Evolutionary conservation across 495 filamentous ascomycete species (phyloP).

Genomic region (Podospora pseudoanserina): DNA sequence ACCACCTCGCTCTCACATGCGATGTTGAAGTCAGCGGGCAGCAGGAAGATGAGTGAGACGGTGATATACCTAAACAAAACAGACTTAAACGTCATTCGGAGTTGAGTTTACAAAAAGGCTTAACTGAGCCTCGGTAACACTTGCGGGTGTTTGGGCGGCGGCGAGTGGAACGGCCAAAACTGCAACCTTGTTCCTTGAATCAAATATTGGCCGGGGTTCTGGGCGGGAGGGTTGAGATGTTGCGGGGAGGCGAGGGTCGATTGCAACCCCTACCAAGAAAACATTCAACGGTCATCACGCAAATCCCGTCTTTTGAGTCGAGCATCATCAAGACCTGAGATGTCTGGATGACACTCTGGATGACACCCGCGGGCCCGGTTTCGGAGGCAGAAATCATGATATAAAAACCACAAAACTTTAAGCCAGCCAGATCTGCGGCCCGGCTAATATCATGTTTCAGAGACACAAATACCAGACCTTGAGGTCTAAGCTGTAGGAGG

Average conservation of each 20-base stretch:
- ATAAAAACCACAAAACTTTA: background rate
- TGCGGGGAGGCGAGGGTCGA: background rate
- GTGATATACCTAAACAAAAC: background rate
- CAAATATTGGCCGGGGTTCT: constrained; percentile 5
- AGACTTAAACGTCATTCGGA: background rate
- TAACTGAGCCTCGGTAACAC: constrained; percentile 7
- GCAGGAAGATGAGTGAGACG: background rate
- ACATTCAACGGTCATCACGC: background rate
- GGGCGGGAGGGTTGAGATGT: background rate
- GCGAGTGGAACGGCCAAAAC: constrained; percentile 9
- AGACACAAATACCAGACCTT: background rate
- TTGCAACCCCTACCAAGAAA: background rate
- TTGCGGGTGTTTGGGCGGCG: background rate
- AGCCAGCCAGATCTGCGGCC: constrained; percentile 9
- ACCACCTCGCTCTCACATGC: background rate
- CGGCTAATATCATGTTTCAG: constrained; percentile 25
- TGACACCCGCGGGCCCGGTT: constrained; percentile 16
- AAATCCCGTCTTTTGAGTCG: background rate
- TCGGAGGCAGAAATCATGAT: constrained; percentile 15
- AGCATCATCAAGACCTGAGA: background rate
- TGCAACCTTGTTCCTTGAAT: constrained; percentile 29
- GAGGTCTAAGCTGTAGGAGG: background rate
- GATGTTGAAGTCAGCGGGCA: background rate
- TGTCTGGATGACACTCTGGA: constrained; percentile 7
- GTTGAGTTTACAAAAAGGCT: background rate